Percentiles rank a stretch among this genome's conserved stretches.
Evolutionary conservation across 1,284 basidiomycete genomes (phyloP).

Genomic region (Porodaedalea pini): DNA sequence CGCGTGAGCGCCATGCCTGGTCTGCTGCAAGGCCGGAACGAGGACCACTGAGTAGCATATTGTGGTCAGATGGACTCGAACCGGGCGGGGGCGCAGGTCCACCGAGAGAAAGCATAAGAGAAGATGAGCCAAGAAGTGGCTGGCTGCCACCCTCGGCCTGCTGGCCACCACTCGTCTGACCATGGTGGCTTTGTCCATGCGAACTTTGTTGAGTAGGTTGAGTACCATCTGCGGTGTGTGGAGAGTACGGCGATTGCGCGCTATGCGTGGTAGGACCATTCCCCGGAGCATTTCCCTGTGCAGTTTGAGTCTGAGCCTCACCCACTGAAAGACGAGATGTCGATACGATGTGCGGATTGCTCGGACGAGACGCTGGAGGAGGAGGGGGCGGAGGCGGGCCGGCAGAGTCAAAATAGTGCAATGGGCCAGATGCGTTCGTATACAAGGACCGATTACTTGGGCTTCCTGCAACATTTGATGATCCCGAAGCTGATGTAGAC

Average conservation of each 20-base stretch:
- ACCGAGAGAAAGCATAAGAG: conserved; percentile 4
- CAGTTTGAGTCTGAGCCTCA: conserved; percentile 6
- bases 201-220: not conserved
- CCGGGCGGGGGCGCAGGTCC: conserved; percentile 11
- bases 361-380: conserved; percentile 10
- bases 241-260: conserved; percentile 8
- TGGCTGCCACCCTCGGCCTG: conserved; percentile 11
- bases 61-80: conserved; percentile 12
- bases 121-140: conserved; percentile 13
- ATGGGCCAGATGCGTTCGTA: conserved; percentile 6
- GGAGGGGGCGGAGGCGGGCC: conserved; percentile 14
- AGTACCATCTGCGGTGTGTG: not conserved
- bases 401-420: conserved; percentile 15
- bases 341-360: conserved; percentile 1
- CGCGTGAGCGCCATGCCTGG: not conserved
- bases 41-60: conserved; percentile 2
- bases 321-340: conserved; percentile 6
- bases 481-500: not conserved
- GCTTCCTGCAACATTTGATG: not conserved
- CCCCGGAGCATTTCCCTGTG: not conserved
- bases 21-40: conserved; percentile 5
- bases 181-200: conserved; percentile 9
- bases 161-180: conserved; percentile 9
- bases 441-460: conserved; percentile 5
- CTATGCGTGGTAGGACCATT: not conserved